Base-by-base conservation (phyloP, 805 yeast genomes). In the Suhomyces kilbournensis region DNA sequence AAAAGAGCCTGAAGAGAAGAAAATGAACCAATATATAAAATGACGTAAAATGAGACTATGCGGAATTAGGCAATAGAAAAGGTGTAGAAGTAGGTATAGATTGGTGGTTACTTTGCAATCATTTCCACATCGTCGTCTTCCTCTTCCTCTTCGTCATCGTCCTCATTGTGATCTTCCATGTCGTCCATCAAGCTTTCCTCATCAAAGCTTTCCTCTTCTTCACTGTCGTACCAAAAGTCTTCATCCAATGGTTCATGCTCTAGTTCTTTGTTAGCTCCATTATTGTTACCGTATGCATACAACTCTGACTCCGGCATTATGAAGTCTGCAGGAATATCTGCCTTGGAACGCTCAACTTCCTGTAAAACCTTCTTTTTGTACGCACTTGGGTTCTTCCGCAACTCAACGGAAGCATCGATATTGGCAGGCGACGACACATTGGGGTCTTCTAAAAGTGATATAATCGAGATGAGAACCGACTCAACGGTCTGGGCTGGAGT, bases 401-500 rank as follows among this genome's bases (percentile, higher is more conserved):
- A 91, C 61, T 88, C 89, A 44, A 91, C 90, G 17, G 96, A 88
- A 15, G 98, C 98, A 69, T 93, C 98, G 48, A 93, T 92, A 69
- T 93, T 93, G 5, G 98, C 98, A 6, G 98, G 97, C 1, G 97
- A 89, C 55, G 84, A 82, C 53, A 89, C 86, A 72, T 93, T 93
- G 50, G 98, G 98, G 68, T 93, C 97, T 64, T 91, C 96, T 61
- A 93, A 79, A 49, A 93, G 78, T 7, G 97, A 90, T 17, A 93
- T 88, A 58, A 93, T 92, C 32, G 96, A 88, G 51, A 93, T 87
- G 63, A 93, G 79, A 8, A 93, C 97, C 30, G 88, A 78, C 71
- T 93, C 97, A 8, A 90, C 97, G 22, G 94, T 86, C 74, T 92
- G 97, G 2, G 90, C 94, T 2, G 92, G 96, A 19, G 88, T 83